A percentile compares a stretch with the other conserved stretches of the same genome.
Conservation (phyloP, 2,329 filamentous ascomycete genomes). For the Colletotrichum neosansevieriae region DNA sequence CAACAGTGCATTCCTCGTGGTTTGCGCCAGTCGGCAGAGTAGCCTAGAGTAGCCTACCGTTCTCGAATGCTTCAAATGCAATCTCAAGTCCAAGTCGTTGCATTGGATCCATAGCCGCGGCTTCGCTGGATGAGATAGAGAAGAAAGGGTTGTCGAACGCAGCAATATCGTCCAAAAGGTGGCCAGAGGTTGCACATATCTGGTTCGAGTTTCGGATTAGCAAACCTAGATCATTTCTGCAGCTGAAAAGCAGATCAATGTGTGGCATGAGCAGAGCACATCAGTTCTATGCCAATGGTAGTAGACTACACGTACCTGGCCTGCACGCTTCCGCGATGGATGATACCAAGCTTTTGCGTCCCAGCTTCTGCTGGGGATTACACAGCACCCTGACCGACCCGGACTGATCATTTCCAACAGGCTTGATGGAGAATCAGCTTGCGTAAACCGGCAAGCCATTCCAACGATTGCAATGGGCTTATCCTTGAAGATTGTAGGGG, state of each 20-base stretch:
- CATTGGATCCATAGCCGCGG: conserved; percentile 25
- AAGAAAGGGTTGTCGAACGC: conserved; percentile 21
- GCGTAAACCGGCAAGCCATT: conserved; percentile 21
- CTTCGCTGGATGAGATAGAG: conserved; percentile 8
- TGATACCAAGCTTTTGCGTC: conserved; percentile 17
- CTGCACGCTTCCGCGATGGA: conserved; percentile 6
- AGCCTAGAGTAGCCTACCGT: conserved; percentile 5
- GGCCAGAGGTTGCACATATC: conserved; percentile 12
- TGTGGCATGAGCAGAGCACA: too few species aligned
- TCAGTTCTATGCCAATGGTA: too few species aligned
- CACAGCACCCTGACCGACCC: not conserved
- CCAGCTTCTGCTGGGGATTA: conserved; percentile 5
- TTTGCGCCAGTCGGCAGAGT: not conserved
- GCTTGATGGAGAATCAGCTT: not conserved
- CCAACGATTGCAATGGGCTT: conserved; percentile 14
- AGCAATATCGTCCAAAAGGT: conserved; percentile 11
- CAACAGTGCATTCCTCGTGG: not conserved
- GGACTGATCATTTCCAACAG: conserved; percentile 15
- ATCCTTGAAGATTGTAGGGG: not conserved
- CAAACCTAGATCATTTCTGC: not conserved
- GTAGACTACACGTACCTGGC: not conserved
- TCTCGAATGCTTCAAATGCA: conserved; percentile 23
- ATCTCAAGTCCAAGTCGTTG: conserved; percentile 14
- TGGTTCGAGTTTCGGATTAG: not conserved
- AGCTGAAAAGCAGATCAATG: too few species aligned